Evolutionary conservation across 441 rosid species (phyloP).

Genomic region (Adansonia gregorii): DNA sequence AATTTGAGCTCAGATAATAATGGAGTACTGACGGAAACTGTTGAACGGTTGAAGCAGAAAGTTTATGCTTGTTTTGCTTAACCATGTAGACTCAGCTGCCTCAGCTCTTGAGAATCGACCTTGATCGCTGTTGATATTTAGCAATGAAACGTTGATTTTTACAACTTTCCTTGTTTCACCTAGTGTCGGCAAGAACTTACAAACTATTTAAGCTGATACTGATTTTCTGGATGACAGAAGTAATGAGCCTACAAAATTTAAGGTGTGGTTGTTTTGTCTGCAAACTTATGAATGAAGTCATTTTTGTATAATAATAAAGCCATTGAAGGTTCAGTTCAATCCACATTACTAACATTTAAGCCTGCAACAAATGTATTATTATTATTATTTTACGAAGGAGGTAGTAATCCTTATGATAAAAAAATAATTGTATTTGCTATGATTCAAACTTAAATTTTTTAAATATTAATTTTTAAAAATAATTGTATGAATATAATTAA

Average conservation of each 20-base stretch:
- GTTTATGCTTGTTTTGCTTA: constrained; percentile 72
- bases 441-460: too few relatives aligned
- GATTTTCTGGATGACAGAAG: constrained; percentile 23
- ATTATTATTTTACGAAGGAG: not conserved
- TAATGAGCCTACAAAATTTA: constrained; percentile 13
- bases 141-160: not conserved
- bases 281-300: constrained; percentile 8
- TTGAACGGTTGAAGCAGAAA: constrained; percentile 74
- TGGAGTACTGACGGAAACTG: constrained; percentile 38
- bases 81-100: constrained; percentile 81
- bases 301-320: constrained; percentile 10
- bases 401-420: too few relatives aligned
- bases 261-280: not conserved
- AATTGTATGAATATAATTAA: too few relatives aligned
- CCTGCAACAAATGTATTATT: not conserved
- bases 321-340: not conserved
- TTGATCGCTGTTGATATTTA: constrained; percentile 41
- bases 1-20: constrained; percentile 41
- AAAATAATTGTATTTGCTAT: too few relatives aligned
- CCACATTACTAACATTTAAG: not conserved
- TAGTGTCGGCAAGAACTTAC: constrained; percentile 33
- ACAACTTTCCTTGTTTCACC: constrained; percentile 17
- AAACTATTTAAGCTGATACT: constrained; percentile 6
- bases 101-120: constrained; percentile 66
- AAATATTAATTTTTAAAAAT: too few relatives aligned